A percentile compares a stretch with the other conserved stretches of the same genome.
Evolutionary conservation across 306 rosid species (phyloP).

Genomic region (Cucurbita pepo): DNA sequence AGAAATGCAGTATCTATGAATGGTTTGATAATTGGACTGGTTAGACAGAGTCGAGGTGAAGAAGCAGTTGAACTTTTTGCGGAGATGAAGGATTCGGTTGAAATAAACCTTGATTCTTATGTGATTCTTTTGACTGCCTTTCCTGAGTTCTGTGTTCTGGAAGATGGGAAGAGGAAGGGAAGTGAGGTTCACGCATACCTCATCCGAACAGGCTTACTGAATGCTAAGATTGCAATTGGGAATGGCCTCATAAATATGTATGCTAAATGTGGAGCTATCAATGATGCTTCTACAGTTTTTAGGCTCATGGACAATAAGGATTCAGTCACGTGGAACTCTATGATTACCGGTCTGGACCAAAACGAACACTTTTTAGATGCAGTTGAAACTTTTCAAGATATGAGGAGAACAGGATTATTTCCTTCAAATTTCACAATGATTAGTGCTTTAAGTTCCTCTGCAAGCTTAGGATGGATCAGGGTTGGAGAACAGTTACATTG

Average conservation of each 20-base stretch:
- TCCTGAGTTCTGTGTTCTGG: conserved; percentile 38
- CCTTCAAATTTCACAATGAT: conserved; percentile 80
- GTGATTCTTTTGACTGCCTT: conserved; percentile 58
- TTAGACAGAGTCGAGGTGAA: conserved; percentile 63
- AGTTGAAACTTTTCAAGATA: conserved; percentile 28
- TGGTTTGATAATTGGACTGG: conserved; percentile 82
- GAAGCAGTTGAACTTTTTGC: conserved; percentile 56
- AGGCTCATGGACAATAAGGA: conserved; percentile 41
- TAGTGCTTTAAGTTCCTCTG: conserved; percentile 74
- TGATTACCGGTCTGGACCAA: conserved; percentile 78
- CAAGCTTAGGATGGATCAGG: conserved; percentile 61
- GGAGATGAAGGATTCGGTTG: conserved; percentile 44
- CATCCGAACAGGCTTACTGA: conserved; percentile 23
- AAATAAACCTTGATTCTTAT: conserved; percentile 45
- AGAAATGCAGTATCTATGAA: conserved; percentile 71
- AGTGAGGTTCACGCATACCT: conserved; percentile 59
- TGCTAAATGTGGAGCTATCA: conserved; percentile 51
- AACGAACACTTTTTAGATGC: conserved; percentile 59
- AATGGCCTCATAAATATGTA: conserved; percentile 78
- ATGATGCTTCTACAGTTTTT: conserved; percentile 47
- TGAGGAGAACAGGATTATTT: conserved; percentile 45
- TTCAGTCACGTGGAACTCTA: conserved; percentile 68
- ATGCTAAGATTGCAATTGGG: conserved; percentile 32
- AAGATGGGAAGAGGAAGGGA: conserved; percentile 59
- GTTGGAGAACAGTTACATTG: conserved; percentile 59